Base-by-base conservation (phyloP, 1,139 yeast species). In the Arxiozyma telluris region DNA sequence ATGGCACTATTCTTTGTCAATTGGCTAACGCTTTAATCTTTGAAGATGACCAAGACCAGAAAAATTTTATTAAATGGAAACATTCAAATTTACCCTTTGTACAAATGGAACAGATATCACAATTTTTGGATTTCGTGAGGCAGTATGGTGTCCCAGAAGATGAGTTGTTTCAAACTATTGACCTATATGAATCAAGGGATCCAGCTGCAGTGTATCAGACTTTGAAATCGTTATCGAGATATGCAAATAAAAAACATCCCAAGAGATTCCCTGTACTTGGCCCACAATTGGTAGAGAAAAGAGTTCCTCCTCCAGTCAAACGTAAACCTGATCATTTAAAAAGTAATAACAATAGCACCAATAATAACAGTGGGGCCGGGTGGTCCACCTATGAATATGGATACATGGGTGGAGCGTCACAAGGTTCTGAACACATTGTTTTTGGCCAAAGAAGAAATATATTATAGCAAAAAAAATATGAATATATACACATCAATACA, bases 101-200 rank as follows among this genome's bases (percentile, higher is more conserved):
- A 12, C 89, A 84, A 58, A 88, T 88, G 96, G 96, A 89, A 65
- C 88, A 88, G 63, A 87, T 89, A 44, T 82, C 89, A 47, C 79
- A 81, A 58, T 89, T 88, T 64, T 71, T 89, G 41, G 70, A 74
- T 18, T 79, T 84, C 51, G 82, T 88, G 53, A 77, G 81, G 57
- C 52, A 64, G 3, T 72, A 84, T 48, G 93, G 94, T 1, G 83
- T 89, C 3, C 89, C 93, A 4, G 88, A 86, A 58, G 91, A 87
- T 64, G 96, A 89, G 65, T 72, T 86, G 50, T 89, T 89, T 65
- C 93, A 86, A 61, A 88, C 96, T 0, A 79, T 86, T 8, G 96
- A 89, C 65, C 73, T 89, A 56, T 88, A 73, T 61, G 96, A 89
- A 64, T 69, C 72, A 41, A 78, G 79, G 59, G 96, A 89, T 67